These are phyloP conservation scores for Myrica gale DNA, from an alignment of 306 rosid species.

Conservation along the genomic window DNA sequence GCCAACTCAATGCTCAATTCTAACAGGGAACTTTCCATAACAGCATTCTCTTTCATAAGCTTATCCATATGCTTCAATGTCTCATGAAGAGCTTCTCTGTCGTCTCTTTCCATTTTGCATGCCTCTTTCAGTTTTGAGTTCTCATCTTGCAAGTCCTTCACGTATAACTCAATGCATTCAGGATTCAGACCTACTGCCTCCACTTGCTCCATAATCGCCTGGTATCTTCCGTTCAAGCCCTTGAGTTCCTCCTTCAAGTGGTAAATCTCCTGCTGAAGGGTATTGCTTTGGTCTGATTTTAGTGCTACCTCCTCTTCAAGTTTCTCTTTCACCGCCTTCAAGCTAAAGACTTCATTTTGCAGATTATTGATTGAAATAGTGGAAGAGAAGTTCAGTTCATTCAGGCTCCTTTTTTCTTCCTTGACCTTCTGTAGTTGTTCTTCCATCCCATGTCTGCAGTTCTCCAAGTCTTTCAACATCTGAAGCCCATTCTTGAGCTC, in stretches of 20 bases:
- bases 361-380: conserved; percentile 47
- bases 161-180: conserved; percentile 53
- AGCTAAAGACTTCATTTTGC: conserved; percentile 64
- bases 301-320: conserved; percentile 62
- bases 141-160: conserved; percentile 69
- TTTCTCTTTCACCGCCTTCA: conserved; percentile 83
- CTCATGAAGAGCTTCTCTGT: conserved; percentile 64
- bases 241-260: conserved; percentile 67
- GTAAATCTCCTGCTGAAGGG: conserved; percentile 56
- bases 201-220: conserved; percentile 62
- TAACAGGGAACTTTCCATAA: conserved; percentile 58
- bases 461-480: conserved; percentile 71
- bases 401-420: conserved; percentile 71
- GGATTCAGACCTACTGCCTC: conserved; percentile 72
- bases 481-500: conserved; percentile 82
- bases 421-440: conserved; percentile 63
- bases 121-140: conserved; percentile 61
- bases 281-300: conserved; percentile 64
- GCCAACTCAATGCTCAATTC: conserved; percentile 66
- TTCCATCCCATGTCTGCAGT: conserved; percentile 60
- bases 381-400: conserved; percentile 53
- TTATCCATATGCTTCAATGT: conserved; percentile 63
- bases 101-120: conserved; percentile 54
- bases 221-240: conserved; percentile 58
- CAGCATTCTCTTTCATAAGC: conserved; percentile 55